Base-by-base conservation (phyloP, 768 basidiomycete genomes). In the Mycena haematopus region DNA sequence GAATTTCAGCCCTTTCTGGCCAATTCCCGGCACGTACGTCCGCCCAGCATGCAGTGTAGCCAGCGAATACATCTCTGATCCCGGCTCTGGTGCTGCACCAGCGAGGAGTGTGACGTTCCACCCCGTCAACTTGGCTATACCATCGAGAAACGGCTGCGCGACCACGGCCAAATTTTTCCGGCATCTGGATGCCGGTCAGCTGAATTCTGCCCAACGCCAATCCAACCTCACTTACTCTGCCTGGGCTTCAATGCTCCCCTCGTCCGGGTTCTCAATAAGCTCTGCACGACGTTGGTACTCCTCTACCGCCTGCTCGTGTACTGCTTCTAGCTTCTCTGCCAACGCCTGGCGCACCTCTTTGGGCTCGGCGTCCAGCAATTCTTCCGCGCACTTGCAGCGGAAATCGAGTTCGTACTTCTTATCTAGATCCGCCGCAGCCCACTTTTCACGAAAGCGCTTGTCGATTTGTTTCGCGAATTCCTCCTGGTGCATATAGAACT, bases 71-170 rank as follows among this genome's bases (percentile, higher is more conserved):
- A 38, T 60, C 2, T 1, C 21, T 5, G 33, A 36, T 1, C 29
- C 59, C 11, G 25, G 25, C 1, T 42, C 33, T 1, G 52, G 52
- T 13, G 40, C 29, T n/a, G 10, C 52, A 5, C 59, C 59, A 2
- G 52, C 52, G 0, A 60, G 36, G 7, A 60, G 6, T 1, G 59
- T 60, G 36, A 60, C 25, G 42, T 60, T 52, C 5, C 13, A 42
- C 2, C 59, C 59, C 9, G 52, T 60, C 25, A 60, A 6, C 35
- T 60, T 60, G 11, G 52, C 44, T 1, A 60, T 6, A 4, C 58
- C 29, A 22, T 59, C 42, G 14, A 52, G 40, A 31, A 59, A 59
- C 1, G 52, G 52, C 52, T 52, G 59, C 17, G 24, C 59, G 9
- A 60, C 45, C 27, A 38, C 24, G 14, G 59, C 59, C 22, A 60